Conservation (phyloP, 106 monocot species). For the Apostasia shenzhenica region DNA sequence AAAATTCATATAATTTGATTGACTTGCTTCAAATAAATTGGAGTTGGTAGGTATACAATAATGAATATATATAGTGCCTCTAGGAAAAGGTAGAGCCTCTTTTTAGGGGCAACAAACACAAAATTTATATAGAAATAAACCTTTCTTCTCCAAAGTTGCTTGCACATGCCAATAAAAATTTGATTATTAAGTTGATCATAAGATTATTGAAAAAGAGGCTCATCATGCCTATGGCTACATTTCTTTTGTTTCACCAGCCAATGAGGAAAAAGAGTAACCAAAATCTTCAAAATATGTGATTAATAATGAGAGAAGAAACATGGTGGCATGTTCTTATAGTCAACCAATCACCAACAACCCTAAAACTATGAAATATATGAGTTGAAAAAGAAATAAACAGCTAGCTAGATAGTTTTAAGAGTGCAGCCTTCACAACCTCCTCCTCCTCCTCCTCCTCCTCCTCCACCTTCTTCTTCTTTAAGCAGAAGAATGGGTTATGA, state of each 20-base stretch:
- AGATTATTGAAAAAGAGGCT: neutral
- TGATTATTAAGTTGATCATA: neutral
- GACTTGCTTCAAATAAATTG: too few species aligned
- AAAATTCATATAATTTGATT: too few species aligned
- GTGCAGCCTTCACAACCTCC: neutral
- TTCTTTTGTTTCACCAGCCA: neutral
- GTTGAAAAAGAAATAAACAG: neutral
- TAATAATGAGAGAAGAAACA: neutral
- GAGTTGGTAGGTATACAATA: too few species aligned
- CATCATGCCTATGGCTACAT: neutral
- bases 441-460: too few species aligned
- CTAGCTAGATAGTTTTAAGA: neutral
- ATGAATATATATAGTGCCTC: too few species aligned
- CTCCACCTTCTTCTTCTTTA: too few species aligned
- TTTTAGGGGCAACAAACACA: too few species aligned
- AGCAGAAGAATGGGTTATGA: neutral
- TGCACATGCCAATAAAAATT: neutral
- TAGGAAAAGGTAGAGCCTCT: too few species aligned
- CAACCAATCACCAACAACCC: neutral
- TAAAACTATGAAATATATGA: neutral
- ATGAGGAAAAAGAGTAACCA: neutral
- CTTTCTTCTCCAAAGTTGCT: neutral
- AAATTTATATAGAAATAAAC: neutral
- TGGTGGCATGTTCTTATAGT: neutral
- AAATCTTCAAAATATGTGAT: neutral